These are phyloP conservation scores for Metschnikowia gruessii DNA, from an alignment of 805 yeast species.

Conservation along the genomic window DNA sequence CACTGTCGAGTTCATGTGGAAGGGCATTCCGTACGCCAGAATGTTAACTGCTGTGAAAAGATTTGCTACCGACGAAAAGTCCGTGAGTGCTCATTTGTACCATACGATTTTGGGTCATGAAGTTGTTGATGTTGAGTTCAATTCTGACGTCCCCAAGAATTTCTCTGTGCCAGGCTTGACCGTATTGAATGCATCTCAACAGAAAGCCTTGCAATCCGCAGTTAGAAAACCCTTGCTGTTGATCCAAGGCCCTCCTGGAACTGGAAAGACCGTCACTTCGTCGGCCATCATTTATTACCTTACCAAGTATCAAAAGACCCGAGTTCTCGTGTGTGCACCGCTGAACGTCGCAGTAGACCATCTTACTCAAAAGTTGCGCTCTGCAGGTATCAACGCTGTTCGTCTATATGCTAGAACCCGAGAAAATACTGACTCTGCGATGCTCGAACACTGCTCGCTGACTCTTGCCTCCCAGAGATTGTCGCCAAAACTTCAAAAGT, in stretches of 20 bases:
- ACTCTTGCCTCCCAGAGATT: conserved; percentile 44
- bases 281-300: conserved; percentile 83
- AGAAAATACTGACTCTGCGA: conserved; percentile 63
- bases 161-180: conserved; percentile 67
- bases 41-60: conserved; percentile 74
- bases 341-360: conserved; percentile 95
- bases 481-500: conserved; percentile 51
- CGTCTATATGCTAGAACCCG: conserved; percentile 73
- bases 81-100: conserved; percentile 72
- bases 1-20: conserved; percentile 87
- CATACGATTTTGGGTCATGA: conserved; percentile 80
- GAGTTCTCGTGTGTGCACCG: conserved; percentile 88
- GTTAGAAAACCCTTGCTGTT: conserved; percentile 17
- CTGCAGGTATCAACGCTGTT: conserved; percentile 73
- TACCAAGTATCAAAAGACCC: conserved; percentile 55
- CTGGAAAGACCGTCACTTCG: conserved; percentile 93
- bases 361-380: conserved; percentile 66
- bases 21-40: conserved; percentile 75
- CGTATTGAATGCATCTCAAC: conserved; percentile 69
- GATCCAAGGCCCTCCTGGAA: conserved; percentile 85
- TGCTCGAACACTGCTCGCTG: conserved; percentile 10
- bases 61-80: conserved; percentile 68
- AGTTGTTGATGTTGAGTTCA: conserved; percentile 59
- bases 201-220: conserved; percentile 57
- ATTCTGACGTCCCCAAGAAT: conserved; percentile 55